phyloP scores from a whole-genome alignment of 176 grass and related monocot genomes.

The Oryza punctata region DNA sequence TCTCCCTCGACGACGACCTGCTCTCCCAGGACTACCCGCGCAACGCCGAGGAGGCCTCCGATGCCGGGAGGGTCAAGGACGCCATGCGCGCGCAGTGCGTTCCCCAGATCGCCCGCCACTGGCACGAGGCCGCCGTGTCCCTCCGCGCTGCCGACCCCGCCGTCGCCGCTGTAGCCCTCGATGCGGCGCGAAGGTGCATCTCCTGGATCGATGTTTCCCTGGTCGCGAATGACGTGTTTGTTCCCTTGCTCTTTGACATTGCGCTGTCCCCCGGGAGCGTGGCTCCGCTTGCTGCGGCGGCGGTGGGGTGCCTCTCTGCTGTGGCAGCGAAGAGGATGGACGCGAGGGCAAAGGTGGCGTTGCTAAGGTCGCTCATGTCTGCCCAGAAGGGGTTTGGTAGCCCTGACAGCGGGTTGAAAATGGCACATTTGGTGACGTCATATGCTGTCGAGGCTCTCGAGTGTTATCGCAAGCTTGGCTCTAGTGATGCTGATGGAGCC shows the following conservation, averaged over 20 bases:
- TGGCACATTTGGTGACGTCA: constrained; percentile 61
- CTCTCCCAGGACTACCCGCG: constrained; percentile 90
- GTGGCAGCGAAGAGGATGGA: constrained; percentile 88
- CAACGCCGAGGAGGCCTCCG: constrained; percentile 50
- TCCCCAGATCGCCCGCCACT: constrained; percentile 87
- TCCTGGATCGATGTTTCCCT: constrained; percentile 92
- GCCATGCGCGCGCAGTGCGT: constrained; percentile 90
- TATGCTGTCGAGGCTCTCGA: constrained; percentile 76
- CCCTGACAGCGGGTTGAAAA: constrained; percentile 62
- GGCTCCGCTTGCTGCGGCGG: constrained; percentile 55
- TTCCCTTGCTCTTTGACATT: constrained; percentile 87
- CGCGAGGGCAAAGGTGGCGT: constrained; percentile 59
- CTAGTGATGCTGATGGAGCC: constrained; percentile 54
- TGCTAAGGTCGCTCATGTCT: constrained; percentile 66
- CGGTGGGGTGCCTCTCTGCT: constrained; percentile 74
- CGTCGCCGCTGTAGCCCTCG: constrained; percentile 59
- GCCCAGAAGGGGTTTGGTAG: constrained; percentile 55
- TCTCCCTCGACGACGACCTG: constrained; percentile 79
- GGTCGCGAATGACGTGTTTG: constrained; percentile 80
- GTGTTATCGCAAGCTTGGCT: constrained; percentile 73
- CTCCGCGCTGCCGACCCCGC: constrained; percentile 56
- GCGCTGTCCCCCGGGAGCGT: constrained; percentile 55
- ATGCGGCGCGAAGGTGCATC: constrained; percentile 78
- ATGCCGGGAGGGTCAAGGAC: constrained; percentile 81
- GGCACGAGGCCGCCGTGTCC: constrained; percentile 60